phyloP scores from a whole-genome alignment of 2,329 filamentous ascomycete genomes.

The Colletotrichum nymphaeae region DNA sequence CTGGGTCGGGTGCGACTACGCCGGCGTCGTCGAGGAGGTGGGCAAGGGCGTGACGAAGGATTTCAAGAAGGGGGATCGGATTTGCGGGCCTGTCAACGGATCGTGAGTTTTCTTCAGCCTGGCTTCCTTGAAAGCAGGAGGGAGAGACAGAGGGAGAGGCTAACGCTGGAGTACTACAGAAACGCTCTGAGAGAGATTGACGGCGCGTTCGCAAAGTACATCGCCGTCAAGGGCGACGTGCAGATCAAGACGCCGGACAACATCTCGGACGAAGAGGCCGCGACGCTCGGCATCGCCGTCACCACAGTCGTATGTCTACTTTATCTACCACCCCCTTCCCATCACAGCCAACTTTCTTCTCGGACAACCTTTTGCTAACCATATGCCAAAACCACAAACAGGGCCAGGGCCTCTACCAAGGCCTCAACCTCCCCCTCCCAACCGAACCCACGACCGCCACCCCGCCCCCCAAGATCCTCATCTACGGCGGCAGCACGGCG shows the following conservation, averaged over 20 bases:
- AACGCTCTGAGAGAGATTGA: slow-evolving; percentile 44
- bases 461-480: slow-evolving; percentile 48
- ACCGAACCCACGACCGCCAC: slow-evolving; percentile 48
- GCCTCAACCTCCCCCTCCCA: slow-evolving; percentile 59
- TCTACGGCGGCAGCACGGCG: slow-evolving; percentile 61
- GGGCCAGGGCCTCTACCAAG: slow-evolving; percentile 62
- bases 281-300: slow-evolving; percentile 56
- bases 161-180: slow-evolving; percentile 14
- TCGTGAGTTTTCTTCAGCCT: slow-evolving; percentile 33
- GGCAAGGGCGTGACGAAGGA: slow-evolving; percentile 54
- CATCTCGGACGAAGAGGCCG: slow-evolving; percentile 58
- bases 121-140: too few species aligned
- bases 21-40: slow-evolving; percentile 58
- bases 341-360: background rate
- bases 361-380: background rate
- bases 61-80: slow-evolving; percentile 60
- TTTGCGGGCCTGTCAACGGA: slow-evolving; percentile 54
- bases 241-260: slow-evolving; percentile 57
- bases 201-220: slow-evolving; percentile 55
- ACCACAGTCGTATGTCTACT: slow-evolving; percentile 49
- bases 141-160: background rate
- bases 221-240: slow-evolving; percentile 51
- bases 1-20: slow-evolving; percentile 57
- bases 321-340: background rate
- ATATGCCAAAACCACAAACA: slow-evolving; percentile 30